phyloP scores from a whole-genome alignment of 164 flowering plant genomes.

The Umbilicus rupestris region DNA sequence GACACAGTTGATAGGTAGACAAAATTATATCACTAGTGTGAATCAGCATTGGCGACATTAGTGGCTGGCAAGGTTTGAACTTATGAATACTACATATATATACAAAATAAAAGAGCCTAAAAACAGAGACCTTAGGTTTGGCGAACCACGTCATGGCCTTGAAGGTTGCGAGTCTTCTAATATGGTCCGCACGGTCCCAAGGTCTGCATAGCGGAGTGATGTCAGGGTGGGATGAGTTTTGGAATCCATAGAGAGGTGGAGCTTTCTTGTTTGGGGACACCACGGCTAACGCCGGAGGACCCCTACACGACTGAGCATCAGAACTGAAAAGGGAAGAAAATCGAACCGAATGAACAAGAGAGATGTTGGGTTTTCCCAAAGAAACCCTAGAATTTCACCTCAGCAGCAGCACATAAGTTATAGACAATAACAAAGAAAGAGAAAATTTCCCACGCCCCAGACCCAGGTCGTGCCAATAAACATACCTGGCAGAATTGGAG shows the following conservation, averaged over 20 bases:
- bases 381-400: neutral
- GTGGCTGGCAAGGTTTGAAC: neutral
- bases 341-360: neutral
- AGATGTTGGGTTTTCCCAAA: neutral
- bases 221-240: constrained; percentile 18
- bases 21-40: neutral
- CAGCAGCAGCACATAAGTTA: neutral
- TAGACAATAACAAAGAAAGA: constrained; percentile 9
- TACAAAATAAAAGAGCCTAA: neutral
- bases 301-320: constrained; percentile 25
- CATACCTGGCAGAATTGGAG: constrained; percentile 4
- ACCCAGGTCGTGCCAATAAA: too few species aligned
- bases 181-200: constrained; percentile 80
- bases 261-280: constrained; percentile 19
- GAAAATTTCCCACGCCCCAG: too few species aligned
- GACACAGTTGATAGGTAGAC: neutral
- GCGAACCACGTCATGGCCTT: constrained; percentile 99
- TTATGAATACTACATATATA: neutral
- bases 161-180: constrained; percentile 71
- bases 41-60: too few species aligned
- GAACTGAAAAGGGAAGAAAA: constrained; percentile 7
- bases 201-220: constrained; percentile 65
- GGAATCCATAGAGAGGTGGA: constrained; percentile 12
- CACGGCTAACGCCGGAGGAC: constrained; percentile 24
- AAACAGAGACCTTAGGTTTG: constrained; percentile 71